Percentiles rank a stretch among this genome's conserved stretches.
These are phyloP conservation scores for Boletus tomentosulus DNA, from an alignment of 768 basidiomycete genomes.

Conservation along the genomic window DNA sequence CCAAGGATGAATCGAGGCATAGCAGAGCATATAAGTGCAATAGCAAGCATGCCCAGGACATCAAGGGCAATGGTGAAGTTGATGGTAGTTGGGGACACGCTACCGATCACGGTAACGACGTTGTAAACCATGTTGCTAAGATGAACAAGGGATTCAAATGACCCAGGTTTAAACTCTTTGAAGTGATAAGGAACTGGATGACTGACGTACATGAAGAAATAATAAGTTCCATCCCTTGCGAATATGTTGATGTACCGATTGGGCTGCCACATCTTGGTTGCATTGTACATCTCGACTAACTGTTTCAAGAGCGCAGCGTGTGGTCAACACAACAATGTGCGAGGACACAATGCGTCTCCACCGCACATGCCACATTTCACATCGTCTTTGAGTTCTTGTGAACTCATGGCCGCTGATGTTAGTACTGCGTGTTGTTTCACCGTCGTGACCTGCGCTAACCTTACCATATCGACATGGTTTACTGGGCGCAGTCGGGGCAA, in stretches of 20 bases:
- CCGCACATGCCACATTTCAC: no score
- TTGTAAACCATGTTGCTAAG: background rate
- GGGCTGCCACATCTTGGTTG: conserved; percentile 3
- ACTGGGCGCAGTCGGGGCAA: no score
- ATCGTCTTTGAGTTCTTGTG: no score
- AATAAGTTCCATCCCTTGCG: conserved; percentile 7
- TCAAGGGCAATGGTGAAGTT: background rate
- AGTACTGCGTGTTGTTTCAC: no score
- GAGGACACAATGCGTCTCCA: no score
- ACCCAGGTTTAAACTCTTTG: background rate
- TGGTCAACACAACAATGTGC: no score
- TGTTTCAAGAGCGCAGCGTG: background rate
- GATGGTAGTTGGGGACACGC: background rate
- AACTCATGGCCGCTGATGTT: no score
- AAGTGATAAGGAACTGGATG: background rate
- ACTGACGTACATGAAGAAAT: conserved; percentile 13
- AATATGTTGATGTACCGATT: conserved; percentile 2
- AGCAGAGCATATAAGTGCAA: background rate
- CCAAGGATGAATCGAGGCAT: conserved; percentile 11
- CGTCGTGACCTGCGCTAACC: no score
- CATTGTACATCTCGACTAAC: conserved; percentile 1
- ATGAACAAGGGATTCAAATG: no score
- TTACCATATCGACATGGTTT: no score
- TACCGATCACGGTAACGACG: background rate
- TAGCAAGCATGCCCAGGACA: background rate